phyloP scores from a whole-genome alignment of 768 basidiomycete species.

The Cystofilobasidium ferigula region DNA sequence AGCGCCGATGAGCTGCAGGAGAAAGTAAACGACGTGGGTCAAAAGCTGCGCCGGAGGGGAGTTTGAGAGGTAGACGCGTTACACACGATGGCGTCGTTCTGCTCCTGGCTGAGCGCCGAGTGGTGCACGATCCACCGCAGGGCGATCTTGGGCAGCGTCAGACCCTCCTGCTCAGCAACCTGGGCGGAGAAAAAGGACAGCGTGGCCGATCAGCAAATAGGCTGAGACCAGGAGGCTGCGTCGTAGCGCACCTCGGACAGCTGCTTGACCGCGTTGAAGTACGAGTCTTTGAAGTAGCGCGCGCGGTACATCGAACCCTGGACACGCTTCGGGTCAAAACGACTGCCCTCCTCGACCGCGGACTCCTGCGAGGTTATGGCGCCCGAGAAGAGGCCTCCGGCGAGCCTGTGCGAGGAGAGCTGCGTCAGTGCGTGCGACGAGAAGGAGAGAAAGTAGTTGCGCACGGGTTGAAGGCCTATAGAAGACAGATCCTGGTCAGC shows the following conservation, averaged over 20 bases:
- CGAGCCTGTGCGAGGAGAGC: neutral
- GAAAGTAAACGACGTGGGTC: neutral
- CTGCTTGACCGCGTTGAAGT: conserved; percentile 46
- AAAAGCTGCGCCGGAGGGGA: conserved; percentile 40
- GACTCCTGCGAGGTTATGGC: conserved; percentile 34
- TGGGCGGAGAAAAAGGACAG: neutral
- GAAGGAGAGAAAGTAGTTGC: conserved; percentile 27
- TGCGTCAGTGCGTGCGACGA: neutral
- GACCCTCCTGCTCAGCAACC: conserved; percentile 40
- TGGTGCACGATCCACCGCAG: conserved; percentile 48
- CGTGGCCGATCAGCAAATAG: neutral
- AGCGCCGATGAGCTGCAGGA: conserved; percentile 48
- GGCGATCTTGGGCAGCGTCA: conserved; percentile 40
- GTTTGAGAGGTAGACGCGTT: no score
- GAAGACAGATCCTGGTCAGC: neutral
- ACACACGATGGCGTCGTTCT: conserved; percentile 33
- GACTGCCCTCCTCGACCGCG: conserved; percentile 45
- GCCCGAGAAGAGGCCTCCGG: neutral
- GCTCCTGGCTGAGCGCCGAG: conserved; percentile 32
- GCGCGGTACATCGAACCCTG: conserved; percentile 23
- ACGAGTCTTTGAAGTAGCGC: conserved; percentile 50
- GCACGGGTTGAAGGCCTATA: conserved; percentile 41
- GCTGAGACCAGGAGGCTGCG: no score
- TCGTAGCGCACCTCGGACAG: conserved; percentile 36
- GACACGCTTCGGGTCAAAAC: conserved; percentile 46